These are phyloP conservation scores for Rhizopogon vinicolor DNA, from an alignment of 768 basidiomycete genomes.

Conservation along the genomic window DNA sequence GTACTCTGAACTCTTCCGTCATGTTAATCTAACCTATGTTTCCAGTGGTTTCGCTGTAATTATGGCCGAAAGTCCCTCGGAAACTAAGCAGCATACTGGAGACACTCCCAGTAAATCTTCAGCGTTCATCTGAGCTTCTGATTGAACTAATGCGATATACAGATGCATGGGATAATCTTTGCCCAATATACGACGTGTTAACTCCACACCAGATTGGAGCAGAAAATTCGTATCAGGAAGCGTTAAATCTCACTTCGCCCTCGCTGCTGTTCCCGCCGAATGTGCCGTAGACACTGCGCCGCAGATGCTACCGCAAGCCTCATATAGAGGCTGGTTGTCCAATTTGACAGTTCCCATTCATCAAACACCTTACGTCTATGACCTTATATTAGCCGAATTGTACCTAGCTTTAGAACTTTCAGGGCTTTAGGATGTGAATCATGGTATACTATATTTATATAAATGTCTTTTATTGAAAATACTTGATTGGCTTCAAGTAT, in stretches of 20 bases:
- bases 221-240: background rate
- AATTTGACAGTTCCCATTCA: no score
- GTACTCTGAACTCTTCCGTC: conserved; percentile 8
- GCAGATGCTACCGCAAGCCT: no score
- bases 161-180: background rate
- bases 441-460: no score
- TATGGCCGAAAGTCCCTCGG: background rate
- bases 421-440: no score
- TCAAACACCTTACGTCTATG: no score
- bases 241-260: background rate
- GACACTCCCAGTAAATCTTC: background rate
- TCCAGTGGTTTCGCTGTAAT: conserved; percentile 2
- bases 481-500: no score
- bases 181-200: background rate
- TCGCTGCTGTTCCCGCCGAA: background rate
- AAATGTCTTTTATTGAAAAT: no score
- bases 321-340: no score
- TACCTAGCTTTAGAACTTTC: no score
- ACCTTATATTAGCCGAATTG: no score
- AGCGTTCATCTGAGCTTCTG: background rate
- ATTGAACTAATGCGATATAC: background rate
- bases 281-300: no score
- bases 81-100: background rate
- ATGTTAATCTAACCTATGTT: background rate
- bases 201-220: background rate